A percentile compares a stretch with the other conserved stretches of the same genome.
These are phyloP conservation scores for Pinus tabuliformis DNA, from an alignment of 75 land plant genomes.

Conservation along the genomic window DNA sequence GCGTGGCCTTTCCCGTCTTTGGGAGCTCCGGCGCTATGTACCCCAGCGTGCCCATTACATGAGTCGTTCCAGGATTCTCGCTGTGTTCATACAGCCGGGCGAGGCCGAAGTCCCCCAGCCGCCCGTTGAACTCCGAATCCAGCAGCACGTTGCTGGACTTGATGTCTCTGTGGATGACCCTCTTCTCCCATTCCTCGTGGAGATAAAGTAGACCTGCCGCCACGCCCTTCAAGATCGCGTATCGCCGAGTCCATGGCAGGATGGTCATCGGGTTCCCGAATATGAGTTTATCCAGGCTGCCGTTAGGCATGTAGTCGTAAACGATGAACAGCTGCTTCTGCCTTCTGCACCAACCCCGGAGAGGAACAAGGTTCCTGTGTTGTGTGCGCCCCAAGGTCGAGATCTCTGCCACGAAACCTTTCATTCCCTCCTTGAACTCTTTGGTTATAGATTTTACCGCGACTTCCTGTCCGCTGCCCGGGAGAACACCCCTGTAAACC, in stretches of 20 bases:
- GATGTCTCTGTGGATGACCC: constrained; percentile 24
- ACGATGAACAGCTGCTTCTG: constrained; percentile 46
- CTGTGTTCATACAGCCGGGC: constrained; percentile 31
- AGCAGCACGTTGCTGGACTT: constrained; percentile 27
- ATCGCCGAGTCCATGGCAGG: constrained; percentile 17
- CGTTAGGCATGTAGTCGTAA: constrained; percentile 57
- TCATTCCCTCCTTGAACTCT: background rate
- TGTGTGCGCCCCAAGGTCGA: constrained; percentile 40
- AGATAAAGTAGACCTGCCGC: constrained; percentile 21
- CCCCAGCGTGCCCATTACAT: constrained; percentile 27
- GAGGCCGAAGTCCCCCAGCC: constrained; percentile 34
- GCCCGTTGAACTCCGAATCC: constrained; percentile 20
- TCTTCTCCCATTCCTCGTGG: constrained; percentile 31
- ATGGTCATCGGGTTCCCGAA: background rate
- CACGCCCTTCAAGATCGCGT: constrained; percentile 19
- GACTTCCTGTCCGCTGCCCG: background rate
- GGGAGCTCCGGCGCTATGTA: constrained; percentile 35
- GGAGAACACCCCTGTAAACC: background rate
- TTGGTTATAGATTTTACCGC: background rate
- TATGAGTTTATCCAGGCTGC: constrained; percentile 21
- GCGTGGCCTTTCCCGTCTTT: constrained; percentile 18
- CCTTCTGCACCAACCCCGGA: constrained; percentile 49
- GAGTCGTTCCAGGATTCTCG: constrained; percentile 15
- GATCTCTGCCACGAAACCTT: constrained; percentile 7
- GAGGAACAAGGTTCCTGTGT: constrained; percentile 52